phyloP scores from a whole-genome alignment of 2,329 filamentous ascomycete species.

The Fusarium chlamydosporum region DNA sequence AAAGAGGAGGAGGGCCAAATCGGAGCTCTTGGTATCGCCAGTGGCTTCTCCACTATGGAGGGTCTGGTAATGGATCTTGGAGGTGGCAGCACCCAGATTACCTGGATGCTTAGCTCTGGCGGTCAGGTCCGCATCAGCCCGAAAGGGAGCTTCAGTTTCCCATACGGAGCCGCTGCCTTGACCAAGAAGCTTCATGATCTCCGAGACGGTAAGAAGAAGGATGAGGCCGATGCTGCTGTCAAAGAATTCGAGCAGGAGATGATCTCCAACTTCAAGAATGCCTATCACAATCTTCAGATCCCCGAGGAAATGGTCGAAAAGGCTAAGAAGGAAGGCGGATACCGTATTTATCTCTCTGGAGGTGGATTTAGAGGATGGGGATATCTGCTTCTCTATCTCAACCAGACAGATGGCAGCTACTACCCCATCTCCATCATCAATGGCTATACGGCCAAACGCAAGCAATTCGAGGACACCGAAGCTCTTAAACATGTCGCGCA shows the following conservation, averaged over 20 bases:
- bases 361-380: slow-evolving; percentile 81
- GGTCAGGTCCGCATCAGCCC: slow-evolving; percentile 67
- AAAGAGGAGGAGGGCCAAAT: slow-evolving; percentile 77
- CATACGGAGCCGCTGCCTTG: slow-evolving; percentile 78
- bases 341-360: slow-evolving; percentile 76
- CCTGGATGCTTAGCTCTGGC: slow-evolving; percentile 70
- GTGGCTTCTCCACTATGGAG: slow-evolving; percentile 70
- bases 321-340: slow-evolving; percentile 62
- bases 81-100: slow-evolving; percentile 78
- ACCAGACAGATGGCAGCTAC: slow-evolving; percentile 68
- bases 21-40: slow-evolving; percentile 76
- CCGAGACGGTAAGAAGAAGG: slow-evolving; percentile 55
- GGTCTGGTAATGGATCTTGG: slow-evolving; percentile 81
- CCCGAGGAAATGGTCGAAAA: slow-evolving; percentile 64
- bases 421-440: slow-evolving; percentile 82
- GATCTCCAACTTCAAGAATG: slow-evolving; percentile 63
- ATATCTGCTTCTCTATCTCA: slow-evolving; percentile 73
- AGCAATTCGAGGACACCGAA: slow-evolving; percentile 66
- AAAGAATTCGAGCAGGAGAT: slow-evolving; percentile 65
- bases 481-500: slow-evolving; percentile 54
- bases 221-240: slow-evolving; percentile 61
- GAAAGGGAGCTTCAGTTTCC: slow-evolving; percentile 73
- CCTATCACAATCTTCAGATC: slow-evolving; percentile 67
- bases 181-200: slow-evolving; percentile 66
- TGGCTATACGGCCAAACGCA: slow-evolving; percentile 68